A percentile compares a stretch with the other conserved stretches of the same genome.
These are phyloP conservation scores for Chlorophyllum brunneum DNA, from an alignment of 768 basidiomycete species.

Conservation along the genomic window DNA sequence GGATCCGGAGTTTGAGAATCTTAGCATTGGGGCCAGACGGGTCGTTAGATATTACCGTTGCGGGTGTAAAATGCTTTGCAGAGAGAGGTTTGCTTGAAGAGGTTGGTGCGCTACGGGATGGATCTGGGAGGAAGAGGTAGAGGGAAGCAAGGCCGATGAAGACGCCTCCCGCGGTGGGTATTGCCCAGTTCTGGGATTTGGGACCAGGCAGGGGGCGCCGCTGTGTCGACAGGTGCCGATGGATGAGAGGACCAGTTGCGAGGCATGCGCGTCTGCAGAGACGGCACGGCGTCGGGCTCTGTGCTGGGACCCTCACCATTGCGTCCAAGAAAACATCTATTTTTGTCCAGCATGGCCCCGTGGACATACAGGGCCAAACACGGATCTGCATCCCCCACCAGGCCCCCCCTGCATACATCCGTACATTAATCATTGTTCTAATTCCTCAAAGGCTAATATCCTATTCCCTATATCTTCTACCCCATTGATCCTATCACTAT, in stretches of 20 bases:
- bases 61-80: slow-evolving; percentile 55
- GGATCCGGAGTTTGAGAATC: slow-evolving; percentile 58
- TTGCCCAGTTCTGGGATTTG: not conserved
- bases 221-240: not conserved
- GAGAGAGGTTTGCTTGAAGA: slow-evolving; percentile 33
- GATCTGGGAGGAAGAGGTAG: slow-evolving; percentile 52
- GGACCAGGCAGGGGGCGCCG: not conserved
- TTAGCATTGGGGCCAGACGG: slow-evolving; percentile 55
- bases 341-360: not conserved
- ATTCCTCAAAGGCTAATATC: not conserved
- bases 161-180: slow-evolving; percentile 32
- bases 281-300: not conserved
- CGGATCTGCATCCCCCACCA: not conserved
- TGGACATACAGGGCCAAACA: slow-evolving; percentile 7
- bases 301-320: not conserved
- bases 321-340: not conserved
- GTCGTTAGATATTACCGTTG: slow-evolving; percentile 52
- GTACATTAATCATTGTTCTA: not conserved
- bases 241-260: not conserved
- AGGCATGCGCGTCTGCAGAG: not conserved
- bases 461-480: not conserved
- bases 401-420: not conserved
- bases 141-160: slow-evolving; percentile 35
- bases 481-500: not conserved
- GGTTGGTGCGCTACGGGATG: slow-evolving; percentile 42